Evolutionary conservation across 106 monocot species (phyloP).

Genomic region (Triglochin maritima): DNA sequence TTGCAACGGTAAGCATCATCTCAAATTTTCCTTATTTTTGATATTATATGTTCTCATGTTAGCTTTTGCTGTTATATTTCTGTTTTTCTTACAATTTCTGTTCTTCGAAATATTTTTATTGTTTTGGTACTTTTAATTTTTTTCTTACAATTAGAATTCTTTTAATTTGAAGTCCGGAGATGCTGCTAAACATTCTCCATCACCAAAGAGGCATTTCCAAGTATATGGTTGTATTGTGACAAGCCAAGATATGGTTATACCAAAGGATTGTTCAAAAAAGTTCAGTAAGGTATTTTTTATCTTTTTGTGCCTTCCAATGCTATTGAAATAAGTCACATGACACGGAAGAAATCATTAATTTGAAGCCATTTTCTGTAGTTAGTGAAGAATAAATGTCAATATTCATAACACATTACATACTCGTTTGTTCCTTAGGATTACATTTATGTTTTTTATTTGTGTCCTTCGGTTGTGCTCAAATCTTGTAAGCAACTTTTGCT

Average conservation of each 20-base stretch:
- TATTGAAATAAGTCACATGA: no score
- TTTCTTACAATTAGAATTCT: background rate
- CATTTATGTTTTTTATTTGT: no score
- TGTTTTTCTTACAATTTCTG: background rate
- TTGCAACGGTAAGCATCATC: conserved; percentile 30
- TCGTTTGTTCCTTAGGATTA: no score
- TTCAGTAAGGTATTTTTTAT: conserved; percentile 54
- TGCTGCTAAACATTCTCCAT: conserved; percentile 25
- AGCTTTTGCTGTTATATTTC: background rate
- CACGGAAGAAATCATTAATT: no score
- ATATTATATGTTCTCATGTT: background rate
- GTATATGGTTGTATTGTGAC: conserved; percentile 90
- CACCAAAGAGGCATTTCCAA: conserved; percentile 62
- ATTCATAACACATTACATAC: no score
- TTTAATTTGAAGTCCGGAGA: conserved; percentile 30
- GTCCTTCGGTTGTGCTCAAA: no score
- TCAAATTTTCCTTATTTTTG: no score
- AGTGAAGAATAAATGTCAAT: no score
- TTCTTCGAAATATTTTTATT: background rate
- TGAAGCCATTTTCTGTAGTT: no score
- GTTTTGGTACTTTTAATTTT: no score
- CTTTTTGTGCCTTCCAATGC: background rate
- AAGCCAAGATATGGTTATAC: conserved; percentile 71
- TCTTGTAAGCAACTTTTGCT: no score
- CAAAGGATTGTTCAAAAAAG: conserved; percentile 47